phyloP scores from a whole-genome alignment of 2,329 filamentous ascomycete species.

The Plenodomus lindquistii region DNA sequence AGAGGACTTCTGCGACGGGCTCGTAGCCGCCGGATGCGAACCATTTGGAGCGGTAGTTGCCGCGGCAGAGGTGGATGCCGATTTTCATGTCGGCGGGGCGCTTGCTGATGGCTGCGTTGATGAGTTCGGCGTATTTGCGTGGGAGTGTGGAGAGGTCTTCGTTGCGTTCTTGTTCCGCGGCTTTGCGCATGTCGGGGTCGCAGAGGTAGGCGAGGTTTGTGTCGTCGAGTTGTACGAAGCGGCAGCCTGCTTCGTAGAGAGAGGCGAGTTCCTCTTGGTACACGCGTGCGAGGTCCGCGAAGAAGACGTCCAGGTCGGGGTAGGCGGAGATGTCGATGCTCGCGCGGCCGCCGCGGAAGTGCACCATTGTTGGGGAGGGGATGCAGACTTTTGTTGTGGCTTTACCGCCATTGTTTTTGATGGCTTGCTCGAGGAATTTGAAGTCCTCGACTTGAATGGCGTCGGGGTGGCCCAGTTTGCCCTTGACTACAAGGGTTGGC shows the following conservation, averaged over 20 bases:
- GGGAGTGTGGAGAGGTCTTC: conserved; percentile 55
- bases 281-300: conserved; percentile 58
- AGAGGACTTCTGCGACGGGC: conserved; percentile 61
- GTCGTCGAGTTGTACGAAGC: conserved; percentile 63
- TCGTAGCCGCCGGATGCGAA: conserved; percentile 63
- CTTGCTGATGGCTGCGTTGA: conserved; percentile 59
- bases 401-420: conserved; percentile 44
- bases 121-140: conserved; percentile 58
- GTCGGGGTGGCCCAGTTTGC: conserved; percentile 57
- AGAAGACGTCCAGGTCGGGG: conserved; percentile 59
- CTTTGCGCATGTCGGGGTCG: conserved; percentile 59
- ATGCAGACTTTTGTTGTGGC: conserved; percentile 61
- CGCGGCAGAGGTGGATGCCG: conserved; percentile 61
- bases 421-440: conserved; percentile 56
- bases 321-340: conserved; percentile 58
- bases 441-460: conserved; percentile 62
- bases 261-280: conserved; percentile 60
- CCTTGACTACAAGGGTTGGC: conserved; percentile 59
- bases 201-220: conserved; percentile 64
- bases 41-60: conserved; percentile 62
- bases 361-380: conserved; percentile 63
- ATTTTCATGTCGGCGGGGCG: conserved; percentile 59
- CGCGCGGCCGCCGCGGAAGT: conserved; percentile 61
- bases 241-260: conserved; percentile 59
- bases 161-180: conserved; percentile 55